Percentiles rank a stretch among this genome's conserved stretches.
phyloP scores from a whole-genome alignment of 768 basidiomycete genomes.

The Tylopilus felleus region DNA sequence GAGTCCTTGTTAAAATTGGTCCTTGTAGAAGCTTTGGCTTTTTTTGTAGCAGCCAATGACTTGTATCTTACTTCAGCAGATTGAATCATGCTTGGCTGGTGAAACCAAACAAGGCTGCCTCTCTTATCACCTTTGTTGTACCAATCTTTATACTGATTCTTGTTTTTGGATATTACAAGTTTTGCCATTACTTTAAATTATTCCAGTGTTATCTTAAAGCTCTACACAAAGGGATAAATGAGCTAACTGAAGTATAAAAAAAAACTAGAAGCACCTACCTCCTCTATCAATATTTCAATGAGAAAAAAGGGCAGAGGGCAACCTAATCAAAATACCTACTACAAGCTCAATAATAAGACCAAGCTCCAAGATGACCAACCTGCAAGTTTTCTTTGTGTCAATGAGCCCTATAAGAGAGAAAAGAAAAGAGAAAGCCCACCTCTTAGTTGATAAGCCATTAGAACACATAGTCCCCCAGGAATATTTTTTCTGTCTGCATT shows the following conservation, averaged over 20 bases:
- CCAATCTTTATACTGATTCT: not conserved
- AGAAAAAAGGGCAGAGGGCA: not conserved
- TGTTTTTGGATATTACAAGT: not conserved
- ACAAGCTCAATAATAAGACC: not conserved
- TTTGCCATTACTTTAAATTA: not conserved
- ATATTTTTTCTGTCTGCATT: not conserved
- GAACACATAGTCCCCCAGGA: not conserved
- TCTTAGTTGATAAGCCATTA: not conserved
- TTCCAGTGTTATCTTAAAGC: not conserved
- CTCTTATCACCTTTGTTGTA: not conserved
- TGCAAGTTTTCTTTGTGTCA: not conserved
- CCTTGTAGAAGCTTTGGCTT: too few relatives aligned
- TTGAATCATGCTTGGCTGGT: not conserved
- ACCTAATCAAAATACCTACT: not conserved
- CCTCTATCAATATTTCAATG: not conserved
- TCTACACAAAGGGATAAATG: too few relatives aligned
- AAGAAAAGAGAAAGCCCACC: not conserved
- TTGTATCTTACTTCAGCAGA: not conserved
- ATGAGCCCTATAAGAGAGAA: not conserved
- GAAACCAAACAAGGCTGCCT: not conserved
- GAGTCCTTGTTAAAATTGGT: too few relatives aligned
- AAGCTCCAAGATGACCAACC: not conserved
- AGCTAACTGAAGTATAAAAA: not conserved
- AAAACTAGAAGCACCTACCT: not conserved
- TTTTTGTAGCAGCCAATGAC: not conserved